A percentile compares a stretch with the other conserved stretches of the same genome.
Conservation (phyloP, 2,329 filamentous ascomycete genomes). For the Byssoonygena ceratinophila region DNA sequence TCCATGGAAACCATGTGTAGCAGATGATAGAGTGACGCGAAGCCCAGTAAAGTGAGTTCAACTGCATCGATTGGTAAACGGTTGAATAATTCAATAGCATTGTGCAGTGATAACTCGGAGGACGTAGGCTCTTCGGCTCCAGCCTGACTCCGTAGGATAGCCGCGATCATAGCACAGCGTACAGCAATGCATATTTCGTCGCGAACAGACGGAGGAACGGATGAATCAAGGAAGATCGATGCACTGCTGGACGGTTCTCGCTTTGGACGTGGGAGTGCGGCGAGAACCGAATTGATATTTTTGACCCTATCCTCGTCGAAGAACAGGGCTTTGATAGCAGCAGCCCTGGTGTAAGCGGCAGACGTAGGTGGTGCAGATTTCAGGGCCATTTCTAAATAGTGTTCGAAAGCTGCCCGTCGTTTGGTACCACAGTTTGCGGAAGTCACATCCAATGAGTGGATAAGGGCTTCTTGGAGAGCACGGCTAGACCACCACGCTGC, state of each 20-base stretch:
- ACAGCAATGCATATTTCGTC: slow-evolving; percentile 49
- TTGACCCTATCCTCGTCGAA: slow-evolving; percentile 43
- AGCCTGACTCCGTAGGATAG: slow-evolving; percentile 37
- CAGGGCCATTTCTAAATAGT: slow-evolving; percentile 57
- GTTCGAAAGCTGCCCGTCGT: slow-evolving; percentile 36
- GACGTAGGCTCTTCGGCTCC: slow-evolving; percentile 26
- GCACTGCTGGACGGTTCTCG: slow-evolving; percentile 21
- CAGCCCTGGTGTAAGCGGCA: slow-evolving; percentile 50
- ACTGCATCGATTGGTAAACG: slow-evolving; percentile 34
- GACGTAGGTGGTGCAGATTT: slow-evolving; percentile 68
- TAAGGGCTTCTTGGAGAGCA: slow-evolving; percentile 58
- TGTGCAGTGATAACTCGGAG: slow-evolving; percentile 31
- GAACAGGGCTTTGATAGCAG: slow-evolving; percentile 50
- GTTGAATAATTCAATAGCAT: slow-evolving; percentile 35
- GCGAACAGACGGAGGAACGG: slow-evolving; percentile 40
- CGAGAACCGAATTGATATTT: slow-evolving; percentile 44
- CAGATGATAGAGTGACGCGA: slow-evolving; percentile 34
- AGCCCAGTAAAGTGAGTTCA: slow-evolving; percentile 34
- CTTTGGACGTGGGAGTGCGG: slow-evolving; percentile 39
- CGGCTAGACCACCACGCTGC: slow-evolving; percentile 83
- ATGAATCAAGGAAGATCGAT: slow-evolving; percentile 44
- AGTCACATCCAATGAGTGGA: slow-evolving; percentile 49
- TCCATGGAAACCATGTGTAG: slow-evolving; percentile 34
- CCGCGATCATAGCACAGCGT: slow-evolving; percentile 49
- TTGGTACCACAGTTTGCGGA: slow-evolving; percentile 34